Base-by-base conservation (phyloP, 106 monocot genomes). In the Acorus calamus region DNA sequence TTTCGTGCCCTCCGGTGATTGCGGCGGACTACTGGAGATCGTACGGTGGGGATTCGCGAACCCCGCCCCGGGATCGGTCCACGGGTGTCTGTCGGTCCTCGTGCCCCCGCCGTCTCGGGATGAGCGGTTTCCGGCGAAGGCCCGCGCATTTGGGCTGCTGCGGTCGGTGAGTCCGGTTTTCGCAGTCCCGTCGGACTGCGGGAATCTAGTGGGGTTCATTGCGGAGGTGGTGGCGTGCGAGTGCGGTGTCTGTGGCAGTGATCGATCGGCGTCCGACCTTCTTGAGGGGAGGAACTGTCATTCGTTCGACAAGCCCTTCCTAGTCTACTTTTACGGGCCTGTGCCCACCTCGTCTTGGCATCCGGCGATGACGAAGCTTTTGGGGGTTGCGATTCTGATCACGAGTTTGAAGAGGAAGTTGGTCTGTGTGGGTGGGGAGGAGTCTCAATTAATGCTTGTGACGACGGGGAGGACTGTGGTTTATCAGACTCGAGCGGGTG, bases 331-430 rank as follows among this genome's bases (percentile, higher is more conserved):
- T 50, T 12, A 78, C 2, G 58, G 73, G 61, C 28, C 28, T 28
- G 28, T 28, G 28, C 69, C 85, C 2, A 47, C 66, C 44, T 76
- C 65, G 59, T 8, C 44, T 41, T 96, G 90, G 96, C 75, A 78
- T 46, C 72, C 84, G 5, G 72, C 79, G 7, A n/a, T 96, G 1
- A 50, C 50, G 10, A 76, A 70, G 72, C 63, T 96, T 59, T 60
- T 88, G 11, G 91, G 91, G 49, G 75, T 64, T 65, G 50, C 69
- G 48, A 66, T 96, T 14, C 44, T 14, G 12, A 44, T 96, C 2
- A 84, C 80, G 4, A 74, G 80, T 10, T 77, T 96, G 73, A 83
- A 80, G 82, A 91, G 77, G 62, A 91, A 78, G 64, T 8, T 73
- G 68, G 69, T 87, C 9, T 69, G 62, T 70, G 81, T 85, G 42